Base-by-base conservation (phyloP, 1,139 yeast genomes). In the Yamadazyma epiphylla region DNA sequence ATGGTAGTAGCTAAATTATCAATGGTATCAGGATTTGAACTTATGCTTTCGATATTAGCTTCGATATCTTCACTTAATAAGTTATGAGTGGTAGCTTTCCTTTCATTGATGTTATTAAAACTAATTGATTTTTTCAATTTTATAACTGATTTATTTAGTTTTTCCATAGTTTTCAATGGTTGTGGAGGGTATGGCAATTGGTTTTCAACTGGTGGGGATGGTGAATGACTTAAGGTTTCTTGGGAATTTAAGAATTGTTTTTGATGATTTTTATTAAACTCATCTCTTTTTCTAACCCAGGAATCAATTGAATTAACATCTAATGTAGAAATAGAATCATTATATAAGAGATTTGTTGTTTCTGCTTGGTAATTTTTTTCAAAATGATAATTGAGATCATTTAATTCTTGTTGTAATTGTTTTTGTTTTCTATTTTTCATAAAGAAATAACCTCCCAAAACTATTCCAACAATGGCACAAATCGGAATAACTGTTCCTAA, bases 281-380 rank as follows among this genome's bases (percentile, higher is more conserved):
- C 67, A 36, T 67, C 69, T 40, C 80, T 54, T 45, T 74, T 74
- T 24, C 63, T 58, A 24, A 64, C 65, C 80, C 80, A 74, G 8
- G 77, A 71, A 35, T 64, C 67, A 15, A 75, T 68, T 5, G 63
- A 57, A 13, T 55, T 51, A 2, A 44, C 59, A 28, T 54, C 62
- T 22, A 59, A 39, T 0, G 65, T 59, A 2, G 77, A 70, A 26
- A 54, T 48, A 10, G 71, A 60, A 42, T 74, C 80, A 36, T 58
- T 62, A 27, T 39, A 38, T 25, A 36, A 15, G 21, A 36, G 22
- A 5, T 19, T 26, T 13, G 20, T 12, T 24, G 24, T 21, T 14
- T 6, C 10, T 5, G 15, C 19, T 11, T 20, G n/a, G 25, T 37
- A 35, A 27, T 49, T 51, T 7, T 17, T 17, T 12, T 61, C 68